Percentiles rank a stretch among this genome's conserved stretches.
These are phyloP conservation scores for Harrya chromipes DNA, from an alignment of 768 basidiomycete genomes.

Conservation along the genomic window DNA sequence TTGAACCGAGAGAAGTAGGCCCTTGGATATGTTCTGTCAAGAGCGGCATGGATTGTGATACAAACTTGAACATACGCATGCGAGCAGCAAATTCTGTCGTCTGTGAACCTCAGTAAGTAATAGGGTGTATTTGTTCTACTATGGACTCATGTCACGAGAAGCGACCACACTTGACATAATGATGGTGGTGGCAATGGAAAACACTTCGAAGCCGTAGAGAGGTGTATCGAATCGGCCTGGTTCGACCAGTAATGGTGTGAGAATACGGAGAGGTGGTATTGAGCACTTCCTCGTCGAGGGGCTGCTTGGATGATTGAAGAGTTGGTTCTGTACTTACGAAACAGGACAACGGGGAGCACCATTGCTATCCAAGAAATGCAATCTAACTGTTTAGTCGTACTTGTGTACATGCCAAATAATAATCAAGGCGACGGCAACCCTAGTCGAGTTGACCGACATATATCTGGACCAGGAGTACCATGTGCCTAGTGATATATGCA, in stretches of 20 bases:
- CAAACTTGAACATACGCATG: conserved; percentile 51
- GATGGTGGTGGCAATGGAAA: conserved; percentile 60
- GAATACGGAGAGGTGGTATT: too few relatives aligned
- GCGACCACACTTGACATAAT: conserved; percentile 47
- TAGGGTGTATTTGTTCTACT: not conserved
- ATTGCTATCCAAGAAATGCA: too few relatives aligned
- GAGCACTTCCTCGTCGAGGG: too few relatives aligned
- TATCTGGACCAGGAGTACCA: too few relatives aligned
- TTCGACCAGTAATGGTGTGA: not conserved
- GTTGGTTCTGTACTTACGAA: too few relatives aligned
- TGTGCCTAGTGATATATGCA: too few relatives aligned
- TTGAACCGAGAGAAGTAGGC: conserved; percentile 27
- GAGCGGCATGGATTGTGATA: conserved; percentile 46
- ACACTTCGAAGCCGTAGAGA: conserved; percentile 58
- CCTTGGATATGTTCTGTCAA: conserved; percentile 51
- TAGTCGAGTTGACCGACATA: too few relatives aligned
- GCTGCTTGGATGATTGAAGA: too few relatives aligned
- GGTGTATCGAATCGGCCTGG: conserved; percentile 46
- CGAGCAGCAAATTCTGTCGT: conserved; percentile 56
- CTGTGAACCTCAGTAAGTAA: conserved; percentile 28
- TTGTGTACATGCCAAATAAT: too few relatives aligned
- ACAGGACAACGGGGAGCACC: too few relatives aligned
- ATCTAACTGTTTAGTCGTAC: too few relatives aligned
- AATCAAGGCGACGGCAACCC: too few relatives aligned
- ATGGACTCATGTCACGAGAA: conserved; percentile 42